Conservation (phyloP, 768 basidiomycete genomes). For the Rhodosporidiobolus odoratus region DNA sequence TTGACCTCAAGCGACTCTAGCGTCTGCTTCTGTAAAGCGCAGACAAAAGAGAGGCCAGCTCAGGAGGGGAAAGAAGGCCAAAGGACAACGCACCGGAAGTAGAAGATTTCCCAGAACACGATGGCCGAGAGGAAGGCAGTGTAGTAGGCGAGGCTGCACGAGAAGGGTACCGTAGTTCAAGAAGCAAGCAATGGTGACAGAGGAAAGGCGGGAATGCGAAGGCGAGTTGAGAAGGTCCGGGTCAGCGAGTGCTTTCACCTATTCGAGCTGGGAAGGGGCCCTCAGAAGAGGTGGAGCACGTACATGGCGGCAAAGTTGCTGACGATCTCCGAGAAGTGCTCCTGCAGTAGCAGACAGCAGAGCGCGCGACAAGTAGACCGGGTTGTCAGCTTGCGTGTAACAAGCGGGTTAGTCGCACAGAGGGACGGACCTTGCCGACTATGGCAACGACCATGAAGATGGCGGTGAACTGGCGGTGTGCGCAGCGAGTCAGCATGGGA, state of each 20-base stretch:
- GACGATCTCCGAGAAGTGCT: slow-evolving; percentile 45
- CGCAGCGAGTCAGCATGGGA: neutral
- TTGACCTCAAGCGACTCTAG: too few species aligned
- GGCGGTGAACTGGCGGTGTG: slow-evolving; percentile 4
- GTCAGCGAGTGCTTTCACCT: too few species aligned
- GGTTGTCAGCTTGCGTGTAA: too few species aligned
- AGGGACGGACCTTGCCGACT: slow-evolving; percentile 30
- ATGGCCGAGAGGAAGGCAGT: slow-evolving; percentile 21
- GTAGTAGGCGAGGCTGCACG: slow-evolving; percentile 29
- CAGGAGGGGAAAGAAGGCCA: neutral
- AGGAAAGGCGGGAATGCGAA: neutral
- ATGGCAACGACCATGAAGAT: slow-evolving; percentile 24
- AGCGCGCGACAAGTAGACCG: too few species aligned
- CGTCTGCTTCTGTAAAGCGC: too few species aligned
- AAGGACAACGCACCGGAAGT: neutral
- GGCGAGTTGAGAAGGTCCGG: too few species aligned
- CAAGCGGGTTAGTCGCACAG: too few species aligned
- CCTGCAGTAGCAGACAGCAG: too few species aligned
- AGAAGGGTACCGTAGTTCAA: neutral
- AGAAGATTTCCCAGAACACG: slow-evolving; percentile 16
- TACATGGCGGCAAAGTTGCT: slow-evolving; percentile 51
- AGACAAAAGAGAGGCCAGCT: neutral
- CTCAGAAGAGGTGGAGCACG: too few species aligned
- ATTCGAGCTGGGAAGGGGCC: neutral
- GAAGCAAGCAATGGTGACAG: neutral